Evolutionary conservation across 1,284 basidiomycete genomes (phyloP), one percentile per base, ranked within the genome.

Genomic region (Cutaneotrichosporon dermatis): DNA sequence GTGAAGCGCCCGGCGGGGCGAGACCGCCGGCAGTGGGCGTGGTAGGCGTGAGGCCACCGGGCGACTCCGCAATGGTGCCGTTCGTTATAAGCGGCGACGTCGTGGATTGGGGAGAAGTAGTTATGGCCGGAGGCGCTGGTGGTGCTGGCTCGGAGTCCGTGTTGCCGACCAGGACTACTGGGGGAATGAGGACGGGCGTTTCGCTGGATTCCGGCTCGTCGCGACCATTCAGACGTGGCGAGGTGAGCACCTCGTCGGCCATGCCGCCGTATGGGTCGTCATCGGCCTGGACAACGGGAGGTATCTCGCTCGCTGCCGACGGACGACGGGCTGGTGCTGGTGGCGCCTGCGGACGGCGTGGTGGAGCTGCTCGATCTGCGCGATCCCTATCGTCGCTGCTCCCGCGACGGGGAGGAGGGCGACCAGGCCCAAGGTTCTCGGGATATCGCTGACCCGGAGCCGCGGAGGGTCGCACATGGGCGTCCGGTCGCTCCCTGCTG

Each of bases 201-300:
- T 25, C 25, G 25, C 25, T 25, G 25, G 25, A 51, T 9, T 9
- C 50, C 13, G 36, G 15, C 7, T 15, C 40, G 12, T 51, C 50
- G 13, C 39, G 46, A 6, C 46, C 46, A 13, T 54, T 36, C 33
- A 36, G 41, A 11, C 5, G 15, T 11, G 54, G 54, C 4, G 54
- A 55, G 11, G 39, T 10, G 6, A 55, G 44, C 8, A 55, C 45
- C 35, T 63, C 62, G 10, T 57, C 55, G 6, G 45, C 54, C 37
- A 56, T 57, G 10, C 51, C 57, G 25, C 54, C 61, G 42, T 54
- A 48, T 6, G 50, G 51, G 40, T 55, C 55, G n/a, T 58, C 55
- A 15, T 34, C 49, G 4, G 39, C 5, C 33, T 54, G 45, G 10
- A 16, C 43, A 2, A 52, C 9, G 13, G 54, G 52, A 1, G 55